These are phyloP conservation scores for Metschnikowia hibisci DNA, from an alignment of 805 yeast species.

Conservation along the genomic window DNA sequence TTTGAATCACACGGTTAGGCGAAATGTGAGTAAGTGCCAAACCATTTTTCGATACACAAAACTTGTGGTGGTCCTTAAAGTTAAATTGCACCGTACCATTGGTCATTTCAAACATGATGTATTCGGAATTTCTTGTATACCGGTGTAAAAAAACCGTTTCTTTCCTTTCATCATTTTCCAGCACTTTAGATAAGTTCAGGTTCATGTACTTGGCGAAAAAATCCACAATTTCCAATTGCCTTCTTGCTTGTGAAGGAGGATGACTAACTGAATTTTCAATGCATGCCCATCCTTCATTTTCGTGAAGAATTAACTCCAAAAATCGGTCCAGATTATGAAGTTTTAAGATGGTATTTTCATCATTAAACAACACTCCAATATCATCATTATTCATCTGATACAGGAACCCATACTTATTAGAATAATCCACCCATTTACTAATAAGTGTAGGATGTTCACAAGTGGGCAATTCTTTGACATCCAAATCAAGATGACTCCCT, in stretches of 20 bases:
- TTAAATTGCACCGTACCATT: constrained; percentile 92
- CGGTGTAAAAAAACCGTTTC: constrained; percentile 77
- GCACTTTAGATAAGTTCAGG: constrained; percentile 77
- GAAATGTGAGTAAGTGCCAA: constrained; percentile 76
- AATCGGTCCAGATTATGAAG: constrained; percentile 60
- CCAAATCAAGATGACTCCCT: constrained; percentile 24
- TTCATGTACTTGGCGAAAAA: constrained; percentile 91
- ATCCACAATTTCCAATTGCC: constrained; percentile 80
- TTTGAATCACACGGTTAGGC: constrained; percentile 67
- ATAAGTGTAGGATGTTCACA: constrained; percentile 65
- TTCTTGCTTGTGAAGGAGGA: constrained; percentile 49
- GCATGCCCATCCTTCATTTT: constrained; percentile 45
- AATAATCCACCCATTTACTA: constrained; percentile 97
- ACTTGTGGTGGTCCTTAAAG: constrained; percentile 90
- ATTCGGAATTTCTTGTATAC: constrained; percentile 73
- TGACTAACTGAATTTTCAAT: constrained; percentile 41
- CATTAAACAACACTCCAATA: constrained; percentile 86
- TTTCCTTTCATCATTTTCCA: constrained; percentile 58
- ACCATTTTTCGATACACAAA: constrained; percentile 75
- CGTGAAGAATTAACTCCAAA: constrained; percentile 52
- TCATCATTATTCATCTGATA: constrained; percentile 87
- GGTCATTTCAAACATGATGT: constrained; percentile 88
- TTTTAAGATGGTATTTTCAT: constrained; percentile 76
- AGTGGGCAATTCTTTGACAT: constrained; percentile 36
- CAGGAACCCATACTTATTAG: constrained; percentile 92